Percentiles rank a stretch among this genome's conserved stretches.
Evolutionary conservation across 331 rosid species (phyloP).

Genomic region (Erythrophleum ivorense): DNA sequence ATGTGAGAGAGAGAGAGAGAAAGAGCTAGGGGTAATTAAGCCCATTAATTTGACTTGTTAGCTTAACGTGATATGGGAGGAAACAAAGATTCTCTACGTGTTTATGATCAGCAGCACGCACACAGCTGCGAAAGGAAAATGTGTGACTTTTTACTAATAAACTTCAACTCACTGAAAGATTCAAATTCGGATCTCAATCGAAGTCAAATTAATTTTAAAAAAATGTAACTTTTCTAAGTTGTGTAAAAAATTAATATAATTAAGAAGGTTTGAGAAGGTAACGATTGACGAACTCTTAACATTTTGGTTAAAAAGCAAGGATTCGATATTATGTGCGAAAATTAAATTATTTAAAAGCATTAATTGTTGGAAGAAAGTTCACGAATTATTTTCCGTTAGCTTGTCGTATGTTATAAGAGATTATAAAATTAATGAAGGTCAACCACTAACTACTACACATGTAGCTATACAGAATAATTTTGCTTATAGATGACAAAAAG

Average conservation of each 20-base stretch:
- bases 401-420: not conserved
- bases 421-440: slow-evolving; percentile 28
- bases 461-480: no score
- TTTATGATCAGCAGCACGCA: not conserved
- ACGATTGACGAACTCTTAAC: no score
- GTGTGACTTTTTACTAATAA: no score
- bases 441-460: not conserved
- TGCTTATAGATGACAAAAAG: not conserved
- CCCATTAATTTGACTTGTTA: slow-evolving; percentile 34
- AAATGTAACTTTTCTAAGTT: no score
- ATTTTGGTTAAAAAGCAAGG: not conserved
- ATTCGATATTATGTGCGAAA: not conserved
- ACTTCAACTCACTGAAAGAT: no score
- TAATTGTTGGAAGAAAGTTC: not conserved
- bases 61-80: slow-evolving; percentile 44
- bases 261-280: no score
- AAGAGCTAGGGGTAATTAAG: not conserved
- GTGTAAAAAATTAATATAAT: no score
- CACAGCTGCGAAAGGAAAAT: not conserved
- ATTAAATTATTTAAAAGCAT: no score
- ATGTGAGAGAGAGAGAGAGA: not conserved
- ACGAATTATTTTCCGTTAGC: not conserved
- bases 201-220: no score
- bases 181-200: no score
- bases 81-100: slow-evolving; percentile 39